These are phyloP conservation scores for Aspergillus japonicus DNA, from an alignment of 2,329 filamentous ascomycete species.

Conservation along the genomic window DNA sequence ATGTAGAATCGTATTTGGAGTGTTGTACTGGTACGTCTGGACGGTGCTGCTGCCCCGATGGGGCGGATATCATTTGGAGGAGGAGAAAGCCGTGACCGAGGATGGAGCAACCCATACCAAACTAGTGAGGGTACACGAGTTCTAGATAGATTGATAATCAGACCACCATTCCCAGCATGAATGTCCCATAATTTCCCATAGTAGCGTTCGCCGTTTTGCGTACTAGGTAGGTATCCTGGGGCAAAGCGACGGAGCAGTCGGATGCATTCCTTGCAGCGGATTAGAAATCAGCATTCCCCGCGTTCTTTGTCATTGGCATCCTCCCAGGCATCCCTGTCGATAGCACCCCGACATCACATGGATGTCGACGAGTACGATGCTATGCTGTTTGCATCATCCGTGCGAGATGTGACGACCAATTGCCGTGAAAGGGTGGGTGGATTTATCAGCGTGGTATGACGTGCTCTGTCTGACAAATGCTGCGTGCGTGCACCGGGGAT, in stretches of 20 bases:
- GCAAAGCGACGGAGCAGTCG: too few relatives aligned
- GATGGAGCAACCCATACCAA: slow-evolving; percentile 68
- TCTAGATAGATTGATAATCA: slow-evolving; percentile 5
- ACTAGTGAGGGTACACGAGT: slow-evolving; percentile 40
- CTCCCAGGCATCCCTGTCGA: neutral
- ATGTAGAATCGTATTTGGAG: slow-evolving; percentile 55
- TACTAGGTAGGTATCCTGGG: too few relatives aligned
- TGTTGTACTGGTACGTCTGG: slow-evolving; percentile 69
- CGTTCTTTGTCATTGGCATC: neutral
- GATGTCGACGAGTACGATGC: neutral
- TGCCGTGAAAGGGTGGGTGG: neutral
- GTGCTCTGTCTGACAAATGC: slow-evolving; percentile 37
- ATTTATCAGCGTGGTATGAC: slow-evolving; percentile 38
- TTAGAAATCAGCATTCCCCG: neutral
- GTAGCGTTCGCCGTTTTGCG: too few relatives aligned
- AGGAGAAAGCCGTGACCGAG: slow-evolving; percentile 57
- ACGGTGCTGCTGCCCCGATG: slow-evolving; percentile 60
- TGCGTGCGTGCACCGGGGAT: neutral
- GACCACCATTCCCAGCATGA: neutral
- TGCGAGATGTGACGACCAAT: neutral
- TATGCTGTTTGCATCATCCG: neutral
- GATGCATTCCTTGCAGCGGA: neutral
- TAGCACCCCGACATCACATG: neutral
- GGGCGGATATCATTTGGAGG: slow-evolving; percentile 62
- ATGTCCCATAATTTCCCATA: too few relatives aligned